Conservation (phyloP, 2,329 filamentous ascomycete species). For the Coleophoma cylindrospora region DNA sequence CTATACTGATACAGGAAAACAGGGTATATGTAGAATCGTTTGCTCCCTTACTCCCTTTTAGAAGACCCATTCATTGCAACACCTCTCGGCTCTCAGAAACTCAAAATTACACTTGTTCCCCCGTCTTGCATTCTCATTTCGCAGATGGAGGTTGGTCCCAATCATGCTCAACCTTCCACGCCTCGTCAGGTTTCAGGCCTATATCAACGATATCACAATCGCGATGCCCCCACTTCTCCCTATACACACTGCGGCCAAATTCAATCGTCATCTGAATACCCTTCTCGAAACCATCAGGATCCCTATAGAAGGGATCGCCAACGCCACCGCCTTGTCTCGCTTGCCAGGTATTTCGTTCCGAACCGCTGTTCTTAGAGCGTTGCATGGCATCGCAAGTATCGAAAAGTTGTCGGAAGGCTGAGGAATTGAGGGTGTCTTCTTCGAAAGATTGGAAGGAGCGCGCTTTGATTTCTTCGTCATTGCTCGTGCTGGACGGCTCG, state of each 20-base stretch:
- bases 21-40: too few relatives aligned
- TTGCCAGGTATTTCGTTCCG: slow-evolving; percentile 47
- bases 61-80: too few relatives aligned
- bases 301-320: slow-evolving; percentile 48
- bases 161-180: slow-evolving; percentile 40
- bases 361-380: slow-evolving; percentile 20
- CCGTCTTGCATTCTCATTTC: too few relatives aligned
- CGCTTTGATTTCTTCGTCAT: not conserved
- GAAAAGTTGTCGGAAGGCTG: slow-evolving; percentile 21
- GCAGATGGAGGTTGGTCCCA: slow-evolving; percentile 17
- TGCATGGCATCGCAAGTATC: slow-evolving; percentile 25
- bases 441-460: slow-evolving; percentile 3
- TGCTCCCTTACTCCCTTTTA: too few relatives aligned
- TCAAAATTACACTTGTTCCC: too few relatives aligned
- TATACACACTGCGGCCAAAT: slow-evolving; percentile 35
- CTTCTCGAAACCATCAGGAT: slow-evolving; percentile 37
- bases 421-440: slow-evolving; percentile 20
- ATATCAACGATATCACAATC: slow-evolving; percentile 35
- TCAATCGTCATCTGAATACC: slow-evolving; percentile 40
- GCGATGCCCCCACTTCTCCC: slow-evolving; percentile 40
- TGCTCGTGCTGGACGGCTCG: not conserved
- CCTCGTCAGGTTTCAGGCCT: slow-evolving; percentile 35
- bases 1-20: too few relatives aligned
- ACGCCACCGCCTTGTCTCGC: slow-evolving; percentile 42
- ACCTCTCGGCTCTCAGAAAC: too few relatives aligned